phyloP scores from a whole-genome alignment of 768 basidiomycete genomes.

The Termitomyces sp. region DNA sequence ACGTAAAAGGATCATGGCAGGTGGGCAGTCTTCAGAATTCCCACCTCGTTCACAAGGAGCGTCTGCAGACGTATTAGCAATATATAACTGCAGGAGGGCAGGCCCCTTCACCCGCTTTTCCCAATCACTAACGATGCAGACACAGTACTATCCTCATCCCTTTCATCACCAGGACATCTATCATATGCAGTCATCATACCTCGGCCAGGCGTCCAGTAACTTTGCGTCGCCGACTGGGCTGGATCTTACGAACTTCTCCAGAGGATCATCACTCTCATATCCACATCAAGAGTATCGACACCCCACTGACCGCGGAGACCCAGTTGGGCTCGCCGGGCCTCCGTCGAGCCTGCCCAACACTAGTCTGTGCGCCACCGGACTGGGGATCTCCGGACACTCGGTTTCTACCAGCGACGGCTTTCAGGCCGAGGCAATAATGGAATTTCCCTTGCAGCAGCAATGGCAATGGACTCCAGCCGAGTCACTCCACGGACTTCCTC shows the following conservation, averaged over 20 bases:
- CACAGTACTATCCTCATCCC: conserved; percentile 31
- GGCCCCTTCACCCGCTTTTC: conserved; percentile 34
- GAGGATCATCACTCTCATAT: conserved; percentile 47
- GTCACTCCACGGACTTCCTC: conserved; percentile 31
- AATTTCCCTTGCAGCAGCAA: conserved; percentile 29
- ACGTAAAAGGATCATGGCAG: conserved; percentile 48
- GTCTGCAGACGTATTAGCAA: conserved; percentile 43
- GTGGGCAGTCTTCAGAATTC: conserved; percentile 44
- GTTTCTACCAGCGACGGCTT: conserved; percentile 24
- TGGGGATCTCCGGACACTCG: conserved; percentile 39
- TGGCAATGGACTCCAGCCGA: conserved; percentile 26
- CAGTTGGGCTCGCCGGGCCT: conserved; percentile 26
- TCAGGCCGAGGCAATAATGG: conserved; percentile 41
- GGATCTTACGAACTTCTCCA: conserved; percentile 45
- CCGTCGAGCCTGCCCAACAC: conserved; percentile 31
- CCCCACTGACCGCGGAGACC: conserved; percentile 39
- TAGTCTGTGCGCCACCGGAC: conserved; percentile 42
- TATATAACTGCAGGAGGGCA: conserved; percentile 42
- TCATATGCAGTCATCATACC: conserved; percentile 17
- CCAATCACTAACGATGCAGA: conserved; percentile 36
- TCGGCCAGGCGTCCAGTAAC: conserved; percentile 26
- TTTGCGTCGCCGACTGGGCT: conserved; percentile 30
- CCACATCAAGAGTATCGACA: conserved; percentile 44
- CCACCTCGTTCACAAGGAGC: conserved; percentile 40
- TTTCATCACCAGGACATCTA: conserved; percentile 30